Conservation (phyloP, 1,284 basidiomycete genomes). For the Ceratorhiza oryzae-sativae region DNA sequence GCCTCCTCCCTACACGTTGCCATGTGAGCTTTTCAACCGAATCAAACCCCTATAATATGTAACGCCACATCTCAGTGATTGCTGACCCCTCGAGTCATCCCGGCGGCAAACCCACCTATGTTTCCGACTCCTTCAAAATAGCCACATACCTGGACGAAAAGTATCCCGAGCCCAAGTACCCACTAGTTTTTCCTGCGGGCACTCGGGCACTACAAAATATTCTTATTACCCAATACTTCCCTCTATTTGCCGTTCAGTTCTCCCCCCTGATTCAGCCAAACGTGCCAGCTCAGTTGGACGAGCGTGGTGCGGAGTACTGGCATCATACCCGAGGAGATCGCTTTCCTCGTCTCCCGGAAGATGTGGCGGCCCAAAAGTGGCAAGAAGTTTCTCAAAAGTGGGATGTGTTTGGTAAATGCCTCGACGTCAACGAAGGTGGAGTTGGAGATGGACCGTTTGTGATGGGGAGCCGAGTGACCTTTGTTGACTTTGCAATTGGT, state of each 20-base stretch:
- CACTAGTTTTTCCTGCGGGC: conserved; percentile 30
- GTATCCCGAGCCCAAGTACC: conserved; percentile 30
- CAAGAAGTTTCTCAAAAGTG: neutral
- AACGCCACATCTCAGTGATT: conserved; percentile 11
- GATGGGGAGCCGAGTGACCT: conserved; percentile 2
- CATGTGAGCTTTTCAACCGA: conserved; percentile 7
- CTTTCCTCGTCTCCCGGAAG: neutral
- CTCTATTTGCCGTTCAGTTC: neutral
- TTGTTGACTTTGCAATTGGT: conserved; percentile 14
- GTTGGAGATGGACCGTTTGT: conserved; percentile 11
- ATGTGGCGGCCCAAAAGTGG: neutral
- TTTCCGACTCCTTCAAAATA: conserved; percentile 41
- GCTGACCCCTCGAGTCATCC: conserved; percentile 38
- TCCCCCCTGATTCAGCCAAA: neutral
- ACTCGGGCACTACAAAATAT: conserved; percentile 38
- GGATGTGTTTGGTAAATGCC: neutral
- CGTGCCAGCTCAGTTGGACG: conserved; percentile 39
- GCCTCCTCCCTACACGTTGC: conserved; percentile 8
- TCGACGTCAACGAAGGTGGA: neutral
- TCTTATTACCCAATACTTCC: conserved; percentile 2
- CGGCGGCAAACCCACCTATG: conserved; percentile 29
- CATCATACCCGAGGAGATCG: conserved; percentile 4
- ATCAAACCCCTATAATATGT: neutral
- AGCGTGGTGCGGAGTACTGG: conserved; percentile 33
- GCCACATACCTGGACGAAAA: conserved; percentile 39